Base-by-base conservation (phyloP, 768 basidiomycete species). In the Tylopilus cervinicoccineus region DNA sequence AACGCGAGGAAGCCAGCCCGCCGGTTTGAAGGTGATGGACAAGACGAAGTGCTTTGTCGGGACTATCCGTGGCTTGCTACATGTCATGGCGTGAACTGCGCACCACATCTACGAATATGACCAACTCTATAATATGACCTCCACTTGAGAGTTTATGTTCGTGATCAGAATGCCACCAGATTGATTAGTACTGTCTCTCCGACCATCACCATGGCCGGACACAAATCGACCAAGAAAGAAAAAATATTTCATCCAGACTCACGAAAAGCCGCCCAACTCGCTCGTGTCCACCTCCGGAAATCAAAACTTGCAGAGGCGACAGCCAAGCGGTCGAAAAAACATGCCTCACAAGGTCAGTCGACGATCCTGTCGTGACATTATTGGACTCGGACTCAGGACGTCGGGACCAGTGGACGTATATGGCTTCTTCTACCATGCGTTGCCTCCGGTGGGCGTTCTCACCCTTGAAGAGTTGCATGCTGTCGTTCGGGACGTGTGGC, bases 221-320 rank as follows among this genome's bases (percentile, higher is more conserved):
- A 51, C 4, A 63, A 60, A 39, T 26, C 54, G 9, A 40, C 31
- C 37, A 87, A 82, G 65, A 87, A 81, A 68, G 87, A 88, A 60
- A 92, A 92, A 58, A 56, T 91, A 10, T 86, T 84, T 53, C 90
- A 93, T 62, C 90, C 90, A 5, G 74, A 84, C 39, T 93, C 90
- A 19, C 76, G 90, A 52, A 93, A 92, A 69, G 90, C 90, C 3
- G 80, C 75, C 12, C 88, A 91, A 60, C 73, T 90, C 13, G 72
- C 77, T 14, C 79, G 88, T 19, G 74, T 78, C 47, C 78, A 83
- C 20, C 64, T 87, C 32, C 77, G 90, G 52, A 88, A 87, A 56
- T 74, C 74, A 19, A 89, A 83, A 62, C 72, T 92, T 16, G 75
- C 74, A 12, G 76, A 77, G 48, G 71, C 78, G 5, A 70, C 76